Evolutionary conservation across 306 rosid species (phyloP).

Genomic region (Gillenia trifoliata): DNA sequence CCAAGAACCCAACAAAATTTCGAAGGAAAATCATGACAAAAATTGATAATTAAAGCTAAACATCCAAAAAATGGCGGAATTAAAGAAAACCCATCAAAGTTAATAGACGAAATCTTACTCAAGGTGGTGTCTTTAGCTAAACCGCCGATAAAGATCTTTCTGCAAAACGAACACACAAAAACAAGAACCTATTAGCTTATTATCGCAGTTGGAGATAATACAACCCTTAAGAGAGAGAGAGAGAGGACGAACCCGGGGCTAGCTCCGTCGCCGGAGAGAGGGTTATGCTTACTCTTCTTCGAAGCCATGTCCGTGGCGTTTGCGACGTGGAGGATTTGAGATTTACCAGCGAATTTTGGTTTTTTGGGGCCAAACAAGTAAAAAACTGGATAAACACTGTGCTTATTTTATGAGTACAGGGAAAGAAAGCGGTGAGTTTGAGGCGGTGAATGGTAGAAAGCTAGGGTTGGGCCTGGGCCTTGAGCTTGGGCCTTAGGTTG

Average conservation of each 20-base stretch:
- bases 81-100: neutral
- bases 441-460: neutral
- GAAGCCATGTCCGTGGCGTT: conserved; percentile 41
- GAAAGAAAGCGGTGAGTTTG: neutral
- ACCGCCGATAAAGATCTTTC: conserved; percentile 86
- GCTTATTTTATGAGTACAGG: neutral
- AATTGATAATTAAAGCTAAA: neutral
- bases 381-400: no score
- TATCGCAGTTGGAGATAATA: neutral
- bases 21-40: neutral
- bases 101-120: conserved; percentile 30
- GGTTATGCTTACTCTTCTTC: conserved; percentile 43
- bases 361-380: neutral
- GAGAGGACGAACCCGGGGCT: conserved; percentile 63
- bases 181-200: neutral
- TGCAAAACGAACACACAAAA: conserved; percentile 17
- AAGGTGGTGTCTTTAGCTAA: conserved; percentile 65
- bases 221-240: neutral
- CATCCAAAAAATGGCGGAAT: neutral
- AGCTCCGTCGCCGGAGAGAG: conserved; percentile 74
- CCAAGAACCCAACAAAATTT: neutral
- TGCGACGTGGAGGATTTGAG: neutral
- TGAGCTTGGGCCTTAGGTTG: neutral
- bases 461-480: neutral
- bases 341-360: neutral